Conservation (phyloP, 148 eudicot species). For the Cornus florida region DNA sequence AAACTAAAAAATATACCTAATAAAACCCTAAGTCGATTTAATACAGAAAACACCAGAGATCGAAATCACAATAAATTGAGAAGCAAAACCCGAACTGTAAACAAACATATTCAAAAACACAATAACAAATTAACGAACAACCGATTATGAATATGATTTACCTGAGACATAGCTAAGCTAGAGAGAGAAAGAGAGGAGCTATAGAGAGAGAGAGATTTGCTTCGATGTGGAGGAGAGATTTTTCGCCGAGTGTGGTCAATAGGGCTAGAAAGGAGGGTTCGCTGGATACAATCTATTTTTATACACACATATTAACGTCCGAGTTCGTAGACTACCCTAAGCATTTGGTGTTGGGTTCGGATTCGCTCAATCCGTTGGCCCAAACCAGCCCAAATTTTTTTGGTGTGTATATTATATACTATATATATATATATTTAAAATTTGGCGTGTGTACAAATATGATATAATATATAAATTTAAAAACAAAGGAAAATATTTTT, state of each 20-base stretch:
- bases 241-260: not conserved
- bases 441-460: no score
- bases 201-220: slow-evolving; percentile 15
- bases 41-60: not conserved
- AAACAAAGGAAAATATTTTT: no score
- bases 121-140: not conserved
- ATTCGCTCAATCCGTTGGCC: no score
- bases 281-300: not conserved
- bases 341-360: no score
- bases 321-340: not conserved
- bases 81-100: not conserved
- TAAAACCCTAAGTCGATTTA: not conserved
- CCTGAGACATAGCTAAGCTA: slow-evolving; percentile 54
- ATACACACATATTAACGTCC: not conserved
- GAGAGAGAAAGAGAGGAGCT: not conserved
- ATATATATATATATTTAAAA: no score
- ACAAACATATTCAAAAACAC: not conserved
- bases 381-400: no score
- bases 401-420: no score
- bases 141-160: slow-evolving; percentile 3
- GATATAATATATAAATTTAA: no score
- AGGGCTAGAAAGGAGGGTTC: not conserved
- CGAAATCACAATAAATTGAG: slow-evolving; percentile 2
- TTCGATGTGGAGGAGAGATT: not conserved
- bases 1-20: no score